phyloP scores from a whole-genome alignment of 306 rosid species.

The Prunus armeniaca region DNA sequence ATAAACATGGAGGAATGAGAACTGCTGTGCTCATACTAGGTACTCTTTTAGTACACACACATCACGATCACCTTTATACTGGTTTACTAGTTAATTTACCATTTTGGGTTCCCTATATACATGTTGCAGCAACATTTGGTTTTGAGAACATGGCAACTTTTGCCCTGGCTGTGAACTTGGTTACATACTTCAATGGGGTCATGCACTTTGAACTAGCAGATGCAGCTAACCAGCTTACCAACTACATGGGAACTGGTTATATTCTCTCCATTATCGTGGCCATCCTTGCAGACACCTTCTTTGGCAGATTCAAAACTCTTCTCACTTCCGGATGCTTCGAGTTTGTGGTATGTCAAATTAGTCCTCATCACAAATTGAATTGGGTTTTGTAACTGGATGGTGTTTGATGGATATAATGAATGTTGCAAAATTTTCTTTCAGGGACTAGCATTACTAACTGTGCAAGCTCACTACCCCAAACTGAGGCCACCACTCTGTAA shows the following conservation, averaged over 20 bases:
- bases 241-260: slow-evolving; percentile 67
- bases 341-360: slow-evolving; percentile 48
- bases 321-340: slow-evolving; percentile 57
- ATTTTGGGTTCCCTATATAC: not conserved
- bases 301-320: slow-evolving; percentile 67
- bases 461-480: slow-evolving; percentile 68
- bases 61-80: not conserved
- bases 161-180: slow-evolving; percentile 76
- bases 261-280: slow-evolving; percentile 71
- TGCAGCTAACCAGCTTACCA: slow-evolving; percentile 83
- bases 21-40: slow-evolving; percentile 56
- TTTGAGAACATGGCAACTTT: slow-evolving; percentile 78
- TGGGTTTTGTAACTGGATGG: not conserved
- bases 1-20: slow-evolving; percentile 70
- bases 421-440: slow-evolving; percentile 7
- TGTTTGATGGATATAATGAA: not conserved
- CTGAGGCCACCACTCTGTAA: slow-evolving; percentile 63
- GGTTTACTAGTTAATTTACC: not conserved
- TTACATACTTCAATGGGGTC: slow-evolving; percentile 56
- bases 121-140: slow-evolving; percentile 46
- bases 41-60: slow-evolving; percentile 5
- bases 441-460: slow-evolving; percentile 64
- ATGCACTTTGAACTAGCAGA: slow-evolving; percentile 74
- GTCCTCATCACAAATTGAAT: not conserved
- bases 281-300: slow-evolving; percentile 60